phyloP scores from a whole-genome alignment of 2,329 filamentous ascomycete genomes.

The Hypoxylon sp. region DNA sequence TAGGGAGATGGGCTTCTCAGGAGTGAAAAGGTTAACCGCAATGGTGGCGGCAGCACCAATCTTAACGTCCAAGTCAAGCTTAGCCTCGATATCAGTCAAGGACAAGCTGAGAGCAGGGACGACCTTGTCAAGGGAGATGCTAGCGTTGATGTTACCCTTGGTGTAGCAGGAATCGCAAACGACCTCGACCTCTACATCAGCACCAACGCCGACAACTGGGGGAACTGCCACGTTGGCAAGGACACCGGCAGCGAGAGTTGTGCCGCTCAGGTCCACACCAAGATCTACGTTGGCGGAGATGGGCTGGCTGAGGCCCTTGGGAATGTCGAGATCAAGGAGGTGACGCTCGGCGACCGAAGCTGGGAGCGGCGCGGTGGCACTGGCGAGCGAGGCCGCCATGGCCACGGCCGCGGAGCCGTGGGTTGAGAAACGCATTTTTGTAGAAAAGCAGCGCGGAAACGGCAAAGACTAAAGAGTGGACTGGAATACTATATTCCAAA shows the following conservation, averaged over 20 bases:
- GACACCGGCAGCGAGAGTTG: constrained; percentile 49
- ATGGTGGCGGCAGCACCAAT: constrained; percentile 64
- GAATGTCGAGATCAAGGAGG: constrained; percentile 38
- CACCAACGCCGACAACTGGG: constrained; percentile 53
- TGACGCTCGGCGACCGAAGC: constrained; percentile 36
- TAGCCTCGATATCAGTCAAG: constrained; percentile 66
- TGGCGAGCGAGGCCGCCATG: constrained; percentile 52
- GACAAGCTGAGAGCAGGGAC: constrained; percentile 61
- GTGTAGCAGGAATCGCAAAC: constrained; percentile 66
- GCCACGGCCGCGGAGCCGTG: constrained; percentile 53
- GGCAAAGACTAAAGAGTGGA: constrained; percentile 52
- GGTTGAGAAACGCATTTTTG: constrained; percentile 53
- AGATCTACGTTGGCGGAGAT: constrained; percentile 48
- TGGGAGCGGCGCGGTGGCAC: constrained; percentile 43
- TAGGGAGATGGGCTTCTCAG: constrained; percentile 61
- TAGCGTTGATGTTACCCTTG: constrained; percentile 63
- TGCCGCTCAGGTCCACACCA: constrained; percentile 49
- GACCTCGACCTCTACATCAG: constrained; percentile 53
- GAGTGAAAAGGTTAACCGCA: constrained; percentile 65
- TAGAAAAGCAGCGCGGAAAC: constrained; percentile 39
- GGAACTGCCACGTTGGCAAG: constrained; percentile 57
- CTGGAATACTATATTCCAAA: constrained; percentile 50
- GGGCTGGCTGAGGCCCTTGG: constrained; percentile 46
- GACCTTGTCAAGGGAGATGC: constrained; percentile 60
- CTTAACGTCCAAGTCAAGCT: constrained; percentile 64